Conservation (phyloP, 2,329 filamentous ascomycete genomes). For the Helotiales sp. region DNA sequence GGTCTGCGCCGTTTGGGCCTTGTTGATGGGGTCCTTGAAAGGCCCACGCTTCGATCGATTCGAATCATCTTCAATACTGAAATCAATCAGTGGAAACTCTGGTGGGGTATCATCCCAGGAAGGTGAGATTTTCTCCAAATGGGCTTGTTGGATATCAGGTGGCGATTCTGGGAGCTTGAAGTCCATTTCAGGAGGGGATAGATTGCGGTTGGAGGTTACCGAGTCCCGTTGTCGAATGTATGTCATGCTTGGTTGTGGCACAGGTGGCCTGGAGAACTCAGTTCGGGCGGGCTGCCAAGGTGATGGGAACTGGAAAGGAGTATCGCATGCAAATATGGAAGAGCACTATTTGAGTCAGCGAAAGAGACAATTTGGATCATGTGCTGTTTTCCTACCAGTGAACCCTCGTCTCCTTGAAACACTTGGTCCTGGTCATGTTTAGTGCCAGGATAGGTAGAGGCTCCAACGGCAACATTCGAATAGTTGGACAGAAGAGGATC, state of each 20-base stretch:
- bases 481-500: background rate
- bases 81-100: background rate
- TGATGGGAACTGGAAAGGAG: background rate
- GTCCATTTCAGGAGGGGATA: background rate
- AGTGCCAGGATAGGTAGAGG: background rate
- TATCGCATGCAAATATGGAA: background rate
- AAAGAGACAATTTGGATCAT: background rate
- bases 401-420: background rate
- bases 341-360: background rate
- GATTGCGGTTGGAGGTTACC: background rate
- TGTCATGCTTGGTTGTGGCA: background rate
- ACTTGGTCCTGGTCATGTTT: background rate
- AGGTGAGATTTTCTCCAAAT: background rate
- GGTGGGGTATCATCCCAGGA: background rate
- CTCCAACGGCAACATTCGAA: background rate
- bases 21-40: background rate
- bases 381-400: background rate
- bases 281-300: background rate
- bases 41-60: background rate
- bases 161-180: background rate
- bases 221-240: background rate
- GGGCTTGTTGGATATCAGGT: background rate
- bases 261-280: background rate
- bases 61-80: background rate
- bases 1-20: constrained; percentile 1